phyloP scores from a whole-genome alignment of 2,329 filamentous ascomycete genomes.

The Phoma sp. region DNA sequence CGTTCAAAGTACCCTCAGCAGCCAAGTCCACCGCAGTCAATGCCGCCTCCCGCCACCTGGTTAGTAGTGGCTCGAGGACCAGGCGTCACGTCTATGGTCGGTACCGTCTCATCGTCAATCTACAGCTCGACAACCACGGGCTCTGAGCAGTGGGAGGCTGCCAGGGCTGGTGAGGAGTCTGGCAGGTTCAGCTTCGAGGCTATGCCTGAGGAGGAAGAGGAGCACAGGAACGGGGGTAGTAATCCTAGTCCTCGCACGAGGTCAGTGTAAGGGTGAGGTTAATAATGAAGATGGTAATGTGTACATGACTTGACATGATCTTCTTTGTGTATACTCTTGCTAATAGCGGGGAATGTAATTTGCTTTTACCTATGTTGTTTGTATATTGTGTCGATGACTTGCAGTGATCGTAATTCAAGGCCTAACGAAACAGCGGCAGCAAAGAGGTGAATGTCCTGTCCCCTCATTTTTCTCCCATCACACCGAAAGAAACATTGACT shows the following conservation, averaged over 20 bases:
- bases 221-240: not conserved
- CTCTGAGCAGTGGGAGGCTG: slow-evolving; percentile 19
- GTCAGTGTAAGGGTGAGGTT: not conserved
- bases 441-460: no score
- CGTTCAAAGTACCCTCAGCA: not conserved
- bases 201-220: slow-evolving; percentile 1
- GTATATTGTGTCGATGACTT: no score
- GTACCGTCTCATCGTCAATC: slow-evolving; percentile 15
- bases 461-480: no score
- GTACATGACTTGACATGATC: not conserved
- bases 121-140: slow-evolving; percentile 17
- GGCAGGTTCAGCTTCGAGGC: slow-evolving; percentile 31
- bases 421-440: no score
- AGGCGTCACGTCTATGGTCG: not conserved
- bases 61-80: not conserved
- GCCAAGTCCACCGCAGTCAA: not conserved
- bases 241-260: not conserved
- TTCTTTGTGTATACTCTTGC: slow-evolving; percentile 7
- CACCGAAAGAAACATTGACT: no score
- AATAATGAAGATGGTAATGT: not conserved
- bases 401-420: no score
- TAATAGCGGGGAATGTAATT: not conserved
- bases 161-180: slow-evolving; percentile 28
- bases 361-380: no score
- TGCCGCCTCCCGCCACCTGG: not conserved